Conservation (phyloP, 352 stramenopile species). For the Phytophthora quininea region DNA sequence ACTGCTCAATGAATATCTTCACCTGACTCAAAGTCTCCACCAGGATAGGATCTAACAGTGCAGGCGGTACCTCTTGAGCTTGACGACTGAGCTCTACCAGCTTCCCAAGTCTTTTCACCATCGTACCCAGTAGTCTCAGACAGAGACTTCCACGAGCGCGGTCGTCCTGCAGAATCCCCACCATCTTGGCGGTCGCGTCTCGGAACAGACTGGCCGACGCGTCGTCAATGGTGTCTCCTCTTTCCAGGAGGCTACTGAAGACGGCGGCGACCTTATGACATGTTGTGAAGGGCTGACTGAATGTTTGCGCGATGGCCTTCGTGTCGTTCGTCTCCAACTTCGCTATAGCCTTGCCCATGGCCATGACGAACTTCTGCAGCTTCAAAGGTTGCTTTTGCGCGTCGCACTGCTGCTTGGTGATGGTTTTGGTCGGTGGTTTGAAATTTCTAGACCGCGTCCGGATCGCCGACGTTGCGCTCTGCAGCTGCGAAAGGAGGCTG, state of each 20-base stretch:
- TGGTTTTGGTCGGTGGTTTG: neutral
- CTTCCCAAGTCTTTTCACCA: neutral
- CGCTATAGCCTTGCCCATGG: slow-evolving; percentile 2
- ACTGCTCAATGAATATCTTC: neutral
- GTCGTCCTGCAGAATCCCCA: neutral
- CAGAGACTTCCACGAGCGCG: neutral
- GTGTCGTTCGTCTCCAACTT: neutral
- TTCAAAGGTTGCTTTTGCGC: neutral
- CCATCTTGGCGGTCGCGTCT: neutral
- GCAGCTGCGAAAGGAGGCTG: neutral
- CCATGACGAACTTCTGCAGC: neutral
- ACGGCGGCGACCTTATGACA: neutral
- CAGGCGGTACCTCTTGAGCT: neutral
- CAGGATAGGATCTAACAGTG: neutral
- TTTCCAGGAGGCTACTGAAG: slow-evolving; percentile 14
- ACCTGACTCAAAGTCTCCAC: neutral
- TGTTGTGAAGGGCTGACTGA: neutral
- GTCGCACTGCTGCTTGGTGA: neutral
- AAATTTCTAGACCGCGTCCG: neutral
- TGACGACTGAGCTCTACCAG: neutral
- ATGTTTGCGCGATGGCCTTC: neutral
- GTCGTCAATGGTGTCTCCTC: neutral
- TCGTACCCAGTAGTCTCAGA: neutral
- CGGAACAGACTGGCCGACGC: neutral
- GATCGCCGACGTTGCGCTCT: neutral